phyloP scores from a whole-genome alignment of 2,329 filamentous ascomycete species.

The Aspergillus pseudoterreus region DNA sequence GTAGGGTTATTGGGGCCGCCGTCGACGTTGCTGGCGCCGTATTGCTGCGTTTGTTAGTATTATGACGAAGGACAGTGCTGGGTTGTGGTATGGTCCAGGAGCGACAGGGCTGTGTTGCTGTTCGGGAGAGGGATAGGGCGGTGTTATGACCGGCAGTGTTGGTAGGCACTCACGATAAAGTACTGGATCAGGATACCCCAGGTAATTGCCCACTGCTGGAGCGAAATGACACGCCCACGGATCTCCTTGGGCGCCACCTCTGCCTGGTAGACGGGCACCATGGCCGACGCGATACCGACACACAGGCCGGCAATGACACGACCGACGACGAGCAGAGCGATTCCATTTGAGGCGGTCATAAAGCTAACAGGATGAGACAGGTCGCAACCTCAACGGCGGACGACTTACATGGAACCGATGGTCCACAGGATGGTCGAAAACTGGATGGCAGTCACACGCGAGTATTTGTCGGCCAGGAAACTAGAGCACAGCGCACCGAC shows the following conservation, averaged over 20 bases:
- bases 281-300: constrained; percentile 68
- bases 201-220: constrained; percentile 71
- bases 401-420: constrained; percentile 13
- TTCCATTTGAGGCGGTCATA: constrained; percentile 59
- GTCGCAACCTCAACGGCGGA: not conserved
- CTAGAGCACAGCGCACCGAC: constrained; percentile 49
- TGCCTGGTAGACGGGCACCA: constrained; percentile 67
- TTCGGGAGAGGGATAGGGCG: not conserved
- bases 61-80: not conserved
- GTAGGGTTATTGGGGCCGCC: constrained; percentile 49
- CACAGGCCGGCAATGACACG: constrained; percentile 67
- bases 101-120: too few relatives aligned
- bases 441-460: constrained; percentile 50
- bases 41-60: constrained; percentile 10
- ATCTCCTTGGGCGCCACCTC: constrained; percentile 59
- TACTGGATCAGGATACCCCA: constrained; percentile 68
- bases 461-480: constrained; percentile 50
- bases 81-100: constrained; percentile 24
- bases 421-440: constrained; percentile 50
- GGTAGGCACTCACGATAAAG: constrained; percentile 37
- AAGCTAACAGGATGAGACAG: constrained; percentile 41
- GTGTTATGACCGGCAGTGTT: too few relatives aligned
- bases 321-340: constrained; percentile 67
- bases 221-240: constrained; percentile 61
- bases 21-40: constrained; percentile 44